Evolutionary conservation across 345 rosid genomes (phyloP).

Genomic region (Laguncularia racemosa): DNA sequence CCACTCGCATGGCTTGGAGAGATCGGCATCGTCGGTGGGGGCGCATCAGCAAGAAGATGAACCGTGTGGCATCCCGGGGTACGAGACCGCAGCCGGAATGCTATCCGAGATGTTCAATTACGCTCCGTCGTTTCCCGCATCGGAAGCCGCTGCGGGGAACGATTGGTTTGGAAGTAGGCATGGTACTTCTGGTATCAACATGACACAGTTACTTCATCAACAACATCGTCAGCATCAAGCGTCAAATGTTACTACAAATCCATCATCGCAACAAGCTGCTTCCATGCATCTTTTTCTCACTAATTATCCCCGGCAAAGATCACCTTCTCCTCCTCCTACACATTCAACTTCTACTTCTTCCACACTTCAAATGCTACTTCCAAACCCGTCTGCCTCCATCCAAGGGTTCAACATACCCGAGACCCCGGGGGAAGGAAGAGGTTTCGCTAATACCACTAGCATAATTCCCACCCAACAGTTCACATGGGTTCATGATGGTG

Average conservation of each 20-base stretch:
- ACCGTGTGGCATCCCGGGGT: slow-evolving; percentile 43
- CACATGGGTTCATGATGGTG: slow-evolving; percentile 45
- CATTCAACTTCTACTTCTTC: slow-evolving; percentile 31
- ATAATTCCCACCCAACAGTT: too few relatives aligned
- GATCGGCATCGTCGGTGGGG: slow-evolving; percentile 16
- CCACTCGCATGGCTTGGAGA: slow-evolving; percentile 71
- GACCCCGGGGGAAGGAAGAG: slow-evolving; percentile 16
- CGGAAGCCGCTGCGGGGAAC: neutral
- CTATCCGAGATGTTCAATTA: slow-evolving; percentile 84
- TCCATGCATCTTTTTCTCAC: too few relatives aligned
- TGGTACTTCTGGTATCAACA: too few relatives aligned
- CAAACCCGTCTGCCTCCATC: slow-evolving; percentile 29
- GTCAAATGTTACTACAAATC: neutral
- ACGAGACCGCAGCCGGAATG: slow-evolving; percentile 64
- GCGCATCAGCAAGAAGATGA: slow-evolving; percentile 30
- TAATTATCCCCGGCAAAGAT: too few relatives aligned
- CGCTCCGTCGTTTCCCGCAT: slow-evolving; percentile 35
- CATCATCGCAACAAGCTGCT: slow-evolving; percentile 2
- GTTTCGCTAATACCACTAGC: slow-evolving; percentile 6
- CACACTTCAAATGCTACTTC: slow-evolving; percentile 72
- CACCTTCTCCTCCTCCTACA: slow-evolving; percentile 14
- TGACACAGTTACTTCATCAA: too few relatives aligned
- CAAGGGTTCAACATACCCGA: slow-evolving; percentile 10
- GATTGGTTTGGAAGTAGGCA: too few relatives aligned
- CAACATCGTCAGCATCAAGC: neutral